Evolutionary conservation across 176 grass and related monocot genomes (phyloP), one percentile per base, ranked within the genome.

Genomic region (Juncus effusus): DNA sequence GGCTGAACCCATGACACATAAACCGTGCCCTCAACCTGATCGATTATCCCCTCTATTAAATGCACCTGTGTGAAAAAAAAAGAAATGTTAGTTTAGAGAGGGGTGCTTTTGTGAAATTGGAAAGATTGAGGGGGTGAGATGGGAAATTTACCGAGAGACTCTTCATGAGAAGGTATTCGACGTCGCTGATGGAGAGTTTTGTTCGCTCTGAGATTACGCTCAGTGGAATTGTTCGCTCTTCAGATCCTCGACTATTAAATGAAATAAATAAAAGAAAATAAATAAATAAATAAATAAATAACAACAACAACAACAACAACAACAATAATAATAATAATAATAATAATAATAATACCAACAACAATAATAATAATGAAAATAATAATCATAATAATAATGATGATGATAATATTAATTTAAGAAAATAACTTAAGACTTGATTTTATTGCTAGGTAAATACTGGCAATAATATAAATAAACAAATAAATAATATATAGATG

Each of bases 1-100:
- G 87, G 87, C 65, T 96, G 87, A 51, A 91, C 87, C 92, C 87
- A 96, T 1, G 92, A 96, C 16, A 96, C 76, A 5, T 86, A 54
- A 51, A 91, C 84, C n/a, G 84, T 96, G 42, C 87, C 83, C 16
- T 85, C 84, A 14, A 96, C 87, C 79, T 91, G 84, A 79, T 96
- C 87, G 49, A 96, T 96, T 77, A 86, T 91, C 56, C 92, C 92
- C 82, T 91, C 92, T 51, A 96, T 91, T 52, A 96, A 84, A 91
- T 91, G 92, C 77, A 96, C 92, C 92, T 96, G 74, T 65, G 70
- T 38, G 35, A 42, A 3, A 40, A 60, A 63, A 57, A 69, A 2
- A 59, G 40, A 41, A 51, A 13, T 7, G 14, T 38, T 6, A 75
- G 51, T 62, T 3, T 16, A 42, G 40, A 41, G 55, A 59, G 45